Conservation (phyloP, 2,329 filamentous ascomycete genomes). For the Trichophyton benhamiae region DNA sequence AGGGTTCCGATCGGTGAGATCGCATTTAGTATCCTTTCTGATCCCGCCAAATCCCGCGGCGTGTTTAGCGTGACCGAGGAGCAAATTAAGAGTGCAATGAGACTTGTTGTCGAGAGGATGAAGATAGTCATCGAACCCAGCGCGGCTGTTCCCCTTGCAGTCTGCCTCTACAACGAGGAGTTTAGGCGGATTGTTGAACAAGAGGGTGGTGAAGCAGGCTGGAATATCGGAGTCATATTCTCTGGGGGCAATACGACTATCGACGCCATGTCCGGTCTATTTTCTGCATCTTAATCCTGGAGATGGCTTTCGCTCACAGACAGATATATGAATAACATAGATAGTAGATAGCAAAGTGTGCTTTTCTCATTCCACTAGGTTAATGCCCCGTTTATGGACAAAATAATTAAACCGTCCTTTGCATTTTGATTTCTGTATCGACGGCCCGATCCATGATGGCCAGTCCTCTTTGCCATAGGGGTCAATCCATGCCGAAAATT, state of each 20-base stretch:
- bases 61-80: slow-evolving; percentile 68
- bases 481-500: slow-evolving; percentile 29
- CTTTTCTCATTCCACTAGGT: not conserved
- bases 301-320: not conserved
- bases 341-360: not conserved
- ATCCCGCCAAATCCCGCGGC: slow-evolving; percentile 54
- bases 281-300: slow-evolving; percentile 17
- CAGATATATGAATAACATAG: not conserved
- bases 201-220: slow-evolving; percentile 60
- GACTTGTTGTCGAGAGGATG: slow-evolving; percentile 70
- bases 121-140: slow-evolving; percentile 88
- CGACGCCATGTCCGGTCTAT: slow-evolving; percentile 47
- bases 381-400: slow-evolving; percentile 8
- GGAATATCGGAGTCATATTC: slow-evolving; percentile 54
- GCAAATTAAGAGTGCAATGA: slow-evolving; percentile 66
- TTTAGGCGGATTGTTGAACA: slow-evolving; percentile 53
- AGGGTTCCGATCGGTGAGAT: slow-evolving; percentile 65
- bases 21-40: slow-evolving; percentile 67
- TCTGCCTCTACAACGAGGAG: slow-evolving; percentile 72
- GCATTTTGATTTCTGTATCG: not conserved
- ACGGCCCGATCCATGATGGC: slow-evolving; percentile 11
- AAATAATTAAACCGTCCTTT: slow-evolving; percentile 11
- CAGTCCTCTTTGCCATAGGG: slow-evolving; percentile 25
- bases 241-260: slow-evolving; percentile 55
- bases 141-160: slow-evolving; percentile 70